Evolutionary conservation across 2,329 filamentous ascomycete genomes (phyloP).

Genomic region (Aureobasidium sp.): DNA sequence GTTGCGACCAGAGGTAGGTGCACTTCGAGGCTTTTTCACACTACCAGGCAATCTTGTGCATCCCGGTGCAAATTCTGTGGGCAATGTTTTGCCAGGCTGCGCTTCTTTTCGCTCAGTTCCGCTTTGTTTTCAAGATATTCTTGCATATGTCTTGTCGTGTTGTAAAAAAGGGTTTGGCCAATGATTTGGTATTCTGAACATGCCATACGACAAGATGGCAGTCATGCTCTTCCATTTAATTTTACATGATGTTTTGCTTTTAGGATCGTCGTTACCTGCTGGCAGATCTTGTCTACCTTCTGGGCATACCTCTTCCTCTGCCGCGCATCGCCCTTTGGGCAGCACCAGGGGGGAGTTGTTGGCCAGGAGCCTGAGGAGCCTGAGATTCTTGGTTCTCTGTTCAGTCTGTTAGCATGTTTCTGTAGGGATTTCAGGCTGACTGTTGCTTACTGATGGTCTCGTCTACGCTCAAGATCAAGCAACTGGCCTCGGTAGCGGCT

Average conservation of each 20-base stretch:
- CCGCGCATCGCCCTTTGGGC: slow-evolving; percentile 86
- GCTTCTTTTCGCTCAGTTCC: neutral
- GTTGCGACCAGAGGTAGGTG: neutral
- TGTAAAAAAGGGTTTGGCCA: neutral
- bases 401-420: neutral
- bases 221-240: slow-evolving; percentile 4
- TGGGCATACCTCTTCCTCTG: slow-evolving; percentile 82
- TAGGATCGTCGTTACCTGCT: slow-evolving; percentile 1
- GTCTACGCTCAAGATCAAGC: slow-evolving; percentile 90
- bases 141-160: neutral
- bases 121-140: neutral
- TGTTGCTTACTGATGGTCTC: slow-evolving; percentile 68
- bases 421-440: slow-evolving; percentile 21
- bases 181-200: neutral
- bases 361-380: slow-evolving; percentile 70
- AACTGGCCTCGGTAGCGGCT: slow-evolving; percentile 90
- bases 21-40: neutral
- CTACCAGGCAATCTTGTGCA: neutral
- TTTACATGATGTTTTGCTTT: slow-evolving; percentile 14
- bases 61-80: neutral
- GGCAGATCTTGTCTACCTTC: slow-evolving; percentile 48
- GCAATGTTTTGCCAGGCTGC: neutral
- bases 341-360: slow-evolving; percentile 57
- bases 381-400: slow-evolving; percentile 78
- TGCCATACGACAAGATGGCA: slow-evolving; percentile 2